Percentiles rank a stretch among this genome's conserved stretches.
These are phyloP conservation scores for Arabidopsis thaliana DNA, from an alignment of 345 rosid species.

Conservation along the genomic window TAIR10.1 NC_003074.8:4898501-4899000, in stretches of 20 bases:
- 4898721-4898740: neutral
- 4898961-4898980: neutral
- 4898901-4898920: slow-evolving; percentile 81
- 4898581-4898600: slow-evolving; percentile 53
- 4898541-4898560: slow-evolving; percentile 64
- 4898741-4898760: slow-evolving; percentile 27
- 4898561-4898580: slow-evolving; percentile 45
- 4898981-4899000: neutral
- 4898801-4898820: slow-evolving; percentile 79
- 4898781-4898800: slow-evolving; percentile 83
- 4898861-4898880: slow-evolving; percentile 92
- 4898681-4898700: slow-evolving; percentile 72
- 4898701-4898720: neutral
- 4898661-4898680: slow-evolving; percentile 67
- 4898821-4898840: slow-evolving; percentile 86
- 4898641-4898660: slow-evolving; percentile 72
- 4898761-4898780: slow-evolving; percentile 42
- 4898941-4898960: slow-evolving; percentile 24
- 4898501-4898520: slow-evolving; percentile 9
- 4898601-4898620: slow-evolving; percentile 61
- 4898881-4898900: slow-evolving; percentile 94
- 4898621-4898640: slow-evolving; percentile 65
- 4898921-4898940: slow-evolving; percentile 95
- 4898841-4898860: slow-evolving; percentile 90
- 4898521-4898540: slow-evolving; percentile 22